Base-by-base conservation (phyloP, 1,284 basidiomycete species). In the Ustilago crameri region DNA sequence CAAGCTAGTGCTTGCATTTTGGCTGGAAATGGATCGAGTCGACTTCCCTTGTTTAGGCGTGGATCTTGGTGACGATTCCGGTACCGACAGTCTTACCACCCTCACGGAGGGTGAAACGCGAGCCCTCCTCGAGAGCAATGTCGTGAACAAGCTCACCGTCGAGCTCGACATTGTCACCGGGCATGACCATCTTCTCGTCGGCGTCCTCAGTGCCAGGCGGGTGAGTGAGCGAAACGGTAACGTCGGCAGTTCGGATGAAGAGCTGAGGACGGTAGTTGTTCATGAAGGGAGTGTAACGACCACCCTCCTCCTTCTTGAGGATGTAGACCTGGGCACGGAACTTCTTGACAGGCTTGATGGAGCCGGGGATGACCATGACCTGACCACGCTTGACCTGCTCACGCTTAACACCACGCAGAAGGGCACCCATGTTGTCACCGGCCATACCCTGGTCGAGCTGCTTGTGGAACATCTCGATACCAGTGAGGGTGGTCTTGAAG, bases 401-500 rank as follows among this genome's bases (percentile, higher is more conserved):
- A 76, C 95, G 91, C 87, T 98, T 98, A 84, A 98, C 87, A 85
- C 96, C 95, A 86, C 96, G 93, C 55, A 99, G 90, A 46, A 99
- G 87, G 62, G 92, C 93, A 80, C 96, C 96, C 93, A 98, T 98
- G 88, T 98, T 98, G 86, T 99, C 96, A 83, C 96, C 96, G 75
- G 96, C 95, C 85, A 98, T 93, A 71, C 93, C 95, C 65, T 94
- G 90, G 57, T 98, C 96, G 67, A 99, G 89, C 86, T 99, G 96
- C 88, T 97, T 98, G 88, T 97, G 95, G 90, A 98, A 98, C 93
- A 97, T 98, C 86, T 98, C 95, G 82, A 98, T 94, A 77, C 95
- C 95, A 76, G 95, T 99, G 60, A 99, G 86, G 32, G 91, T 95
- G 14, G 95, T 96, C 89, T 96, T 98, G 85, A 93, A 86, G 64